Conservation (phyloP, 768 basidiomycete genomes). For the Calocera viscosa region DNA sequence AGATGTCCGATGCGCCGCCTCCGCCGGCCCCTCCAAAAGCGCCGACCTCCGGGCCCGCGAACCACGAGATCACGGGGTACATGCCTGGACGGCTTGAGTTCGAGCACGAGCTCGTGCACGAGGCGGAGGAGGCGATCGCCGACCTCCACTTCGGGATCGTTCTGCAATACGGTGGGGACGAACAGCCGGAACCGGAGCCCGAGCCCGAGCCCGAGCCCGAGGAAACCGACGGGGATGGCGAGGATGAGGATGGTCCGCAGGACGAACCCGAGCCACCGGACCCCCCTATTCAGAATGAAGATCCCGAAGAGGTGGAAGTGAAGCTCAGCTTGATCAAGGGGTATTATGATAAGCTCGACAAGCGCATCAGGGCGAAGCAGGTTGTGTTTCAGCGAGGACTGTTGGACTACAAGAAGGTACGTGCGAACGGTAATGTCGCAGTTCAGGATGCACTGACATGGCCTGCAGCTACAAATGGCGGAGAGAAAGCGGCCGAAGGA, state of each 20-base stretch:
- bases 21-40: constrained; percentile 43
- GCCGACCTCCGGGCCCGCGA: constrained; percentile 72
- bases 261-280: constrained; percentile 37
- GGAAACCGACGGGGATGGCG: constrained; percentile 25
- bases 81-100: constrained; percentile 97
- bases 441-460: constrained; percentile 11
- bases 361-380: constrained; percentile 70
- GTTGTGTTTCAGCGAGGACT: constrained; percentile 86
- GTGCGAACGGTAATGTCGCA: constrained; percentile 17
- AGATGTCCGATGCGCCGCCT: constrained; percentile 47
- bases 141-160: constrained; percentile 94
- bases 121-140: constrained; percentile 89
- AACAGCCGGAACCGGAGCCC: constrained; percentile 29
- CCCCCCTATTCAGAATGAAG: constrained; percentile 21
- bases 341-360: constrained; percentile 79
- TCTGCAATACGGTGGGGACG: constrained; percentile 68
- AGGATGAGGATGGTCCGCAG: constrained; percentile 66
- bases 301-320: constrained; percentile 40
- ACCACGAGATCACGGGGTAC: constrained; percentile 84
- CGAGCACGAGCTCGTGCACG: constrained; percentile 93
- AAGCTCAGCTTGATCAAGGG: constrained; percentile 83
- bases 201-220: constrained; percentile 30
- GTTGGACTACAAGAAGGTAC: constrained; percentile 86
- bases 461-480: constrained; percentile 63
- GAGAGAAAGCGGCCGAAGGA: constrained; percentile 87